phyloP scores from a whole-genome alignment of 129 eudicot species.

The Pulicaria dysenterica region DNA sequence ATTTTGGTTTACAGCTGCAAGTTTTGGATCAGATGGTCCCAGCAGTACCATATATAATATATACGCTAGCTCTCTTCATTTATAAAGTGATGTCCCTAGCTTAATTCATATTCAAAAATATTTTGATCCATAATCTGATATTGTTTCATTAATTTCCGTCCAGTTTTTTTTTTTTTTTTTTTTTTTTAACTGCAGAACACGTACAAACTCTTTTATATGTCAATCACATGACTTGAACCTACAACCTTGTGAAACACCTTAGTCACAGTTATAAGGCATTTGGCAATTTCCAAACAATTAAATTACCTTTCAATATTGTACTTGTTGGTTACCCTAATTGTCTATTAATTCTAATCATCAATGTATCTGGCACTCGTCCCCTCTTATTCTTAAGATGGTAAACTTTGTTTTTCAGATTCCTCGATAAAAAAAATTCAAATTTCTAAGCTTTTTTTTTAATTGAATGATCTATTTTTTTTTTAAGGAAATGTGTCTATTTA shows the following conservation, averaged over 20 bases:
- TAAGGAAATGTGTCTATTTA: background rate
- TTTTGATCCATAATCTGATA: background rate
- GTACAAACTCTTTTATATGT: no score
- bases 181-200: no score
- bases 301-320: background rate
- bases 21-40: conserved; percentile 36
- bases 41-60: conserved; percentile 16
- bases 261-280: no score
- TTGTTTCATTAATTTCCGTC: no score
- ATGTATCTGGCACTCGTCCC: background rate
- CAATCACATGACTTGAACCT: no score
- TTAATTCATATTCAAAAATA: background rate
- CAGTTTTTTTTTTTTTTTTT: no score
- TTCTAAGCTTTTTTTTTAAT: background rate
- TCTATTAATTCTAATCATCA: background rate
- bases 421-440: background rate
- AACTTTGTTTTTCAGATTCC: conserved; percentile 6
- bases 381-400: background rate
- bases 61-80: conserved; percentile 24
- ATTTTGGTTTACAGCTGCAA: conserved; percentile 34
- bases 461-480: background rate
- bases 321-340: background rate
- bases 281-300: background rate
- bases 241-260: no score
- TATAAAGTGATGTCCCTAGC: conserved; percentile 8